These are phyloP conservation scores for Vicia villosa DNA, from an alignment of 306 rosid species.

Conservation along the genomic window DNA sequence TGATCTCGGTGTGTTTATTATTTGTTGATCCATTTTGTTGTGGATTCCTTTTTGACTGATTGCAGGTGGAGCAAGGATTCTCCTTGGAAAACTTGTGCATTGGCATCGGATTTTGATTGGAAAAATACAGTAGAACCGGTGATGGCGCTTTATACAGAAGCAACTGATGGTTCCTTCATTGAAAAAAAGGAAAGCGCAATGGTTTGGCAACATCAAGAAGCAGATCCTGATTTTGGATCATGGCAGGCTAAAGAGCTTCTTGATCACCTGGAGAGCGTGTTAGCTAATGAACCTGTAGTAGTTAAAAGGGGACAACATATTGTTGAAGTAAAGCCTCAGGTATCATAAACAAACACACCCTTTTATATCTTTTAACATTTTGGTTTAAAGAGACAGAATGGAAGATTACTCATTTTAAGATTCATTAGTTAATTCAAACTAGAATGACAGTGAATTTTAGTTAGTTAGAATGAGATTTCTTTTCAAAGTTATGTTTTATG, in stretches of 20 bases:
- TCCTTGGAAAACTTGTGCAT: constrained; percentile 56
- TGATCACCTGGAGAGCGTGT: constrained; percentile 74
- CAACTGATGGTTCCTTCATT: constrained; percentile 80
- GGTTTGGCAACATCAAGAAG: constrained; percentile 78
- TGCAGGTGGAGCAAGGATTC: constrained; percentile 61
- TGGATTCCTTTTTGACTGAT: not conserved
- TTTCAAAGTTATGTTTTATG: not conserved
- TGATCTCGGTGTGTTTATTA: not conserved
- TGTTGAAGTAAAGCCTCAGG: constrained; percentile 86
- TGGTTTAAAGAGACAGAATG: not conserved
- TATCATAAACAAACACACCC: constrained; percentile 8
- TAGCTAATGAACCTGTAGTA: constrained; percentile 72
- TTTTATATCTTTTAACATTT: not conserved
- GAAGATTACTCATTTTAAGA: not conserved
- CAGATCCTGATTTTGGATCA: constrained; percentile 65
- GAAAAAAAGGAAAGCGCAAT: constrained; percentile 74
- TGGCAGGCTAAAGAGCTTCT: constrained; percentile 80
- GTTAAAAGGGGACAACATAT: constrained; percentile 75
- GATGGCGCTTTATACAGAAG: constrained; percentile 76
- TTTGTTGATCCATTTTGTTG: not conserved
- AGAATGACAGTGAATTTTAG: not conserved
- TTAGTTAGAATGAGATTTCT: not conserved
- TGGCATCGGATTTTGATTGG: constrained; percentile 60
- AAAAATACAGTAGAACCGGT: constrained; percentile 60
- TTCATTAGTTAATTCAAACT: not conserved